These are phyloP conservation scores for Phialophora expanda DNA, from an alignment of 2,329 filamentous ascomycete species.

Conservation along the genomic window DNA sequence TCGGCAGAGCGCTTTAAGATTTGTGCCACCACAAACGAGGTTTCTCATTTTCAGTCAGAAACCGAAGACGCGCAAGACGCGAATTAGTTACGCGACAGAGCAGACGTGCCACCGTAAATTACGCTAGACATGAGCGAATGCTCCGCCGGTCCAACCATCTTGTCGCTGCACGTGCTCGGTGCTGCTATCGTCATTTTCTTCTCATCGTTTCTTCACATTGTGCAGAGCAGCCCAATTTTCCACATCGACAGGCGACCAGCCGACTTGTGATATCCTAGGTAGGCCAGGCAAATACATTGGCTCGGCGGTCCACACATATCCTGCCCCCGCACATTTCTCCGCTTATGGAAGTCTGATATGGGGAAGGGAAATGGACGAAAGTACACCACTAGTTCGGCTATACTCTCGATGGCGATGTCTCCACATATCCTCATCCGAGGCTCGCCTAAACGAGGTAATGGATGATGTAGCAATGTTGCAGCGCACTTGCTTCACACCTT, in stretches of 20 bases:
- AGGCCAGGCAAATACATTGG: neutral
- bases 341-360: neutral
- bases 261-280: neutral
- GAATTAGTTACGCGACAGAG: neutral
- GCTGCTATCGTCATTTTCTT: neutral
- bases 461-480: neutral
- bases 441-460: constrained; percentile 7
- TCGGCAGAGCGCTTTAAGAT: neutral
- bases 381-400: constrained; percentile 14
- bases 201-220: neutral
- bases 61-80: neutral
- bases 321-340: neutral
- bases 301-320: neutral
- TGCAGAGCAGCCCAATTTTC: neutral
- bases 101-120: neutral
- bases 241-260: neutral
- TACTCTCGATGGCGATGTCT: neutral
- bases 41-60: neutral
- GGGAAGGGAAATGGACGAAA: neutral
- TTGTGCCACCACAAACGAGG: neutral
- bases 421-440: constrained; percentile 9
- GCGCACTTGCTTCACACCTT: neutral
- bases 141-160: neutral
- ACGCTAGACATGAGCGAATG: neutral
- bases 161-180: neutral